A percentile compares a stretch with the other conserved stretches of the same genome.
These are phyloP conservation scores for Botryobasidium botryosum DNA, from an alignment of 768 basidiomycete genomes.

Conservation along the genomic window DNA sequence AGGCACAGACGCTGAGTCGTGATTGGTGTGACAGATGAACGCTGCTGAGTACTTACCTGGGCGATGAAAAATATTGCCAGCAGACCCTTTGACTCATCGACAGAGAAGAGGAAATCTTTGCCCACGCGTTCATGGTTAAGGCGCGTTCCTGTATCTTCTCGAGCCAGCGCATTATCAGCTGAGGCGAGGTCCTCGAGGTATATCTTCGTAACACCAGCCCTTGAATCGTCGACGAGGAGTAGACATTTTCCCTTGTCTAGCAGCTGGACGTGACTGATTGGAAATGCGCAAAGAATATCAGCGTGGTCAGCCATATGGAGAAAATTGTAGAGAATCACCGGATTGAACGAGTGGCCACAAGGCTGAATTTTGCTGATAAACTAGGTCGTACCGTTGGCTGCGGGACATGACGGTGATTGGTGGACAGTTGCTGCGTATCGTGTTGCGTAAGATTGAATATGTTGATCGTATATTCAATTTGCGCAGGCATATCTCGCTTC, in stretches of 20 bases:
- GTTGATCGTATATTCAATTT: background rate
- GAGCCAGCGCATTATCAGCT: no score
- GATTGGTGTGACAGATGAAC: no score
- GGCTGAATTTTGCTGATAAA: background rate
- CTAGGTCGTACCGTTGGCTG: background rate
- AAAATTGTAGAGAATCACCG: background rate
- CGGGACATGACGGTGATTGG: background rate
- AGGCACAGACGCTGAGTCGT: background rate
- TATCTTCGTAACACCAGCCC: background rate
- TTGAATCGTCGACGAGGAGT: background rate
- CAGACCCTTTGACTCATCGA: conserved; percentile 1
- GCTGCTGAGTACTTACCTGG: background rate
- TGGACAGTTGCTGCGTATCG: background rate
- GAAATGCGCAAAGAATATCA: background rate
- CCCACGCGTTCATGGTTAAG: no score
- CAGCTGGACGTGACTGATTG: background rate
- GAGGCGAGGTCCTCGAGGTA: background rate
- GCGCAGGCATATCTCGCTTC: background rate
- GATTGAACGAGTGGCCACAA: background rate
- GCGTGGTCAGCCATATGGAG: background rate
- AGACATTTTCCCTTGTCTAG: background rate
- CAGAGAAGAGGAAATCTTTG: background rate
- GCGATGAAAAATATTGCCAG: background rate
- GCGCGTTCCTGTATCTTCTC: no score
- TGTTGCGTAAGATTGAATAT: background rate